Evolutionary conservation across 352 stramenopile species (phyloP).

Genomic region (Globisporangium nagaii): DNA sequence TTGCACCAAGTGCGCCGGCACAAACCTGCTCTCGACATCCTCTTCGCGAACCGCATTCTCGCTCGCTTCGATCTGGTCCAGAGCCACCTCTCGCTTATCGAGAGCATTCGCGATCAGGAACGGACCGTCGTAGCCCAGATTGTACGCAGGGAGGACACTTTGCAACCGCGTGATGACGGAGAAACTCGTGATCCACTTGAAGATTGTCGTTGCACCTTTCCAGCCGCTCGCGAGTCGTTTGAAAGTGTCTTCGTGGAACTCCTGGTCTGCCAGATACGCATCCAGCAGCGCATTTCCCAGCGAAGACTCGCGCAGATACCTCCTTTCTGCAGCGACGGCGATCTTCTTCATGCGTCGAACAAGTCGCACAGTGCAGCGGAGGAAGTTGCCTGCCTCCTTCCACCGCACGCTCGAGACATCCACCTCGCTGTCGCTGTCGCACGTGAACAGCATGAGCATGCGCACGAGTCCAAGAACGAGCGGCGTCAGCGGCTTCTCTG

Average conservation of each 20-base stretch:
- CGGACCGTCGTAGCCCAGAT: constrained; percentile 6
- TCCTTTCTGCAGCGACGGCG: constrained; percentile 26
- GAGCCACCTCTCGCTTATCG: constrained; percentile 28
- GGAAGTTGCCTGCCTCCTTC: constrained; percentile 52
- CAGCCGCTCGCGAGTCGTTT: constrained; percentile 31
- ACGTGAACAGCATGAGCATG: constrained; percentile 63
- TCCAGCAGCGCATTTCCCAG: constrained; percentile 38
- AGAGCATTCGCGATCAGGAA: constrained; percentile 35
- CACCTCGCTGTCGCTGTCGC: constrained; percentile 41
- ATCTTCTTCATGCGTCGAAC: constrained; percentile 53
- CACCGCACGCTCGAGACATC: constrained; percentile 54
- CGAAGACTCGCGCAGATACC: constrained; percentile 27
- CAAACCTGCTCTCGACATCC: constrained; percentile 46
- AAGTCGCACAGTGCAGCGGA: constrained; percentile 39
- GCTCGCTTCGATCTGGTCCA: constrained; percentile 28
- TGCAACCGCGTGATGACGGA: constrained; percentile 38
- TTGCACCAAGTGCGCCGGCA: constrained; percentile 40
- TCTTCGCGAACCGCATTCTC: constrained; percentile 28
- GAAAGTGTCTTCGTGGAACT: constrained; percentile 53
- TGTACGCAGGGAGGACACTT: constrained; percentile 19
- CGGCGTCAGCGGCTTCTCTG: constrained; percentile 22
- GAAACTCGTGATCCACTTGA: constrained; percentile 49
- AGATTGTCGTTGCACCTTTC: constrained; percentile 48
- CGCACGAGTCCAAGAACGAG: constrained; percentile 69
- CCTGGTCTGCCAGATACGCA: constrained; percentile 34